phyloP scores from a whole-genome alignment of 768 basidiomycete species.

The Lyophyllum atratum region DNA sequence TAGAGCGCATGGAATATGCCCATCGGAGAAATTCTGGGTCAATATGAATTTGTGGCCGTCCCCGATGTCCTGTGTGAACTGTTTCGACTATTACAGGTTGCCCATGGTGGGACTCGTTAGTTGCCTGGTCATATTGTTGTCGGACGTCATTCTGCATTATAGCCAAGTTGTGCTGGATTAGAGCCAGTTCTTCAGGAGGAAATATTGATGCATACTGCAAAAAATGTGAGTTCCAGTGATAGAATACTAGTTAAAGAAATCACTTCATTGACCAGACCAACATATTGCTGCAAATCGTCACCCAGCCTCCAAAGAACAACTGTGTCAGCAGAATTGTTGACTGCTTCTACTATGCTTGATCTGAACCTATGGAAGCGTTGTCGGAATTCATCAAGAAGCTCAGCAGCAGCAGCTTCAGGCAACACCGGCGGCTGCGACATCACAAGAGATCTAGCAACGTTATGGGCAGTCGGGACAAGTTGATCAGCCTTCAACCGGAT shows the following conservation, averaged over 20 bases:
- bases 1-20: slow-evolving; percentile 16
- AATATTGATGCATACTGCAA: background rate
- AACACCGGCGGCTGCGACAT: background rate
- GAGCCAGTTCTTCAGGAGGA: background rate
- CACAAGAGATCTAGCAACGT: too few species aligned
- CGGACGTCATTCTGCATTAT: slow-evolving; percentile 11
- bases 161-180: slow-evolving; percentile 8
- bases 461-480: too few species aligned
- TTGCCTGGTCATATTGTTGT: slow-evolving; percentile 4
- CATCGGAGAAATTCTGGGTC: slow-evolving; percentile 18
- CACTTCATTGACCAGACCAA: background rate
- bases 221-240: background rate
- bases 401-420: background rate
- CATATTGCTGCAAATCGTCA: background rate
- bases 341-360: background rate
- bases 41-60: slow-evolving; percentile 13
- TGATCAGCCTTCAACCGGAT: too few species aligned
- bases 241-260: background rate
- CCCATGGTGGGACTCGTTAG: slow-evolving; percentile 6
- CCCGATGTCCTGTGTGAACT: background rate
- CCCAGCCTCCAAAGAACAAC: background rate
- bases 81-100: background rate
- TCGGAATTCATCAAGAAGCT: background rate
- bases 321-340: background rate
- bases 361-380: background rate